Percentiles rank a stretch among this genome's conserved stretches.
Evolutionary conservation across 108 stramenopile genomes (phyloP).

Genomic region (Nitzschia sp.): DNA sequence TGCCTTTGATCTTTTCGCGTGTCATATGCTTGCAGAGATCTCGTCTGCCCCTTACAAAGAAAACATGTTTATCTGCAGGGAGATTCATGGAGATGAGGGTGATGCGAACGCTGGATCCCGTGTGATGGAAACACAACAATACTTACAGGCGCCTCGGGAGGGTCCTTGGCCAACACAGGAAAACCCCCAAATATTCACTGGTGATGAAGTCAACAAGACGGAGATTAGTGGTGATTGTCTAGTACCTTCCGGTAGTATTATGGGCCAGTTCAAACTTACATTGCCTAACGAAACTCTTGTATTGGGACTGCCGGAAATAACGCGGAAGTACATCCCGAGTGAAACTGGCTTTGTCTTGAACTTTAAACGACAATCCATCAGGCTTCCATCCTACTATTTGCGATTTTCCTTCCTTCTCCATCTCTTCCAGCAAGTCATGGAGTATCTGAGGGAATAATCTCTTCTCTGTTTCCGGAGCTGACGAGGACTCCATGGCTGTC

Average conservation of each 20-base stretch:
- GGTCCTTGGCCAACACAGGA: slow-evolving; percentile 37
- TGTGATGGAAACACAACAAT: not conserved
- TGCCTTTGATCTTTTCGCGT: slow-evolving; percentile 1
- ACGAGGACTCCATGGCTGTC: no score
- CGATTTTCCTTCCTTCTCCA: slow-evolving; percentile 11
- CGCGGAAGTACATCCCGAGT: slow-evolving; percentile 55
- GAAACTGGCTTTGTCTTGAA: slow-evolving; percentile 53
- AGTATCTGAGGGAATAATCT: slow-evolving; percentile 25
- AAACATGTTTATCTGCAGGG: not conserved
- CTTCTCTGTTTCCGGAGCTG: not conserved
- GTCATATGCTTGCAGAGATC: not conserved
- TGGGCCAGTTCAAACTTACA: not conserved
- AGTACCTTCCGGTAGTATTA: no score
- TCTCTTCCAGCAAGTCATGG: slow-evolving; percentile 28
- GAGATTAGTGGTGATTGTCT: no score
- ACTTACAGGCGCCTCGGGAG: slow-evolving; percentile 34
- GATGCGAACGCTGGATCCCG: no score
- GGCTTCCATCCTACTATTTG: slow-evolving; percentile 52
- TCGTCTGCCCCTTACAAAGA: not conserved
- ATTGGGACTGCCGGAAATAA: slow-evolving; percentile 64
- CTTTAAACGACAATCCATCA: slow-evolving; percentile 54
- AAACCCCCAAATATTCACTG: slow-evolving; percentile 52
- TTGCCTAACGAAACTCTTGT: slow-evolving; percentile 52
- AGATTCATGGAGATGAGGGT: no score
- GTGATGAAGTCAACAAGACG: no score